Evolutionary conservation across 768 basidiomycete species (phyloP).

Genomic region (Imleria badia): DNA sequence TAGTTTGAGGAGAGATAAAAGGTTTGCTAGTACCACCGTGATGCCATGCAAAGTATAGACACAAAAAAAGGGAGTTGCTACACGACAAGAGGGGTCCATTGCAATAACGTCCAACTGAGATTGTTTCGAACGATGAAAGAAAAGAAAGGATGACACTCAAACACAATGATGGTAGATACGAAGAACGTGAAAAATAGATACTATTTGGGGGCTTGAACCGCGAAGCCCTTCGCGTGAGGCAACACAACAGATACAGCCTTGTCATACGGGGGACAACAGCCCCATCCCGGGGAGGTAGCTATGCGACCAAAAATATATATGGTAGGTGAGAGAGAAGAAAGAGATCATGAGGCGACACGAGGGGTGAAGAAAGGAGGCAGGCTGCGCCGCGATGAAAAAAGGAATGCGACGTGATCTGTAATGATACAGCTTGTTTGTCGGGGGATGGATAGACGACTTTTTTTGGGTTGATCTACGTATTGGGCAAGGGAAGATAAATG

Average conservation of each 20-base stretch:
- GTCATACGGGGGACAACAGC: conserved; percentile 12
- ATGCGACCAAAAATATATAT: conserved; percentile 33
- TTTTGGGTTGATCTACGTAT: conserved; percentile 19
- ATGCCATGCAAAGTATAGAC: background rate
- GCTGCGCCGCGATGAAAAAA: conserved; percentile 5
- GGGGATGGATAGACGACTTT: conserved; percentile 6
- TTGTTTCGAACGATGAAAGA: background rate
- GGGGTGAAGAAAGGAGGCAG: background rate
- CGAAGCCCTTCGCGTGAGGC: conserved; percentile 51
- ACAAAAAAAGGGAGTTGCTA: background rate
- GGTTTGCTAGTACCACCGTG: background rate
- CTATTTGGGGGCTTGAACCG: conserved; percentile 42
- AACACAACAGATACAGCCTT: conserved; percentile 27
- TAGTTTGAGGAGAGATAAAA: no score
- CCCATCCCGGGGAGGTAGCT: conserved; percentile 15
- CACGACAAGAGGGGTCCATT: background rate
- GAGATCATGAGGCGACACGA: background rate
- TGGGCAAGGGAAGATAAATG: background rate
- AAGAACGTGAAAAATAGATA: conserved; percentile 16
- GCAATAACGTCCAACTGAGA: background rate
- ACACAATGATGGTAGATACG: background rate
- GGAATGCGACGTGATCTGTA: conserved; percentile 8
- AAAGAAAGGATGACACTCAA: background rate
- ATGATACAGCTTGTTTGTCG: conserved; percentile 19
- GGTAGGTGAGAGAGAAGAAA: conserved; percentile 21